Percentiles rank a stretch among this genome's conserved stretches.
Evolutionary conservation across 441 rosid species (phyloP).

Genomic region (Eruca vesicaria): DNA sequence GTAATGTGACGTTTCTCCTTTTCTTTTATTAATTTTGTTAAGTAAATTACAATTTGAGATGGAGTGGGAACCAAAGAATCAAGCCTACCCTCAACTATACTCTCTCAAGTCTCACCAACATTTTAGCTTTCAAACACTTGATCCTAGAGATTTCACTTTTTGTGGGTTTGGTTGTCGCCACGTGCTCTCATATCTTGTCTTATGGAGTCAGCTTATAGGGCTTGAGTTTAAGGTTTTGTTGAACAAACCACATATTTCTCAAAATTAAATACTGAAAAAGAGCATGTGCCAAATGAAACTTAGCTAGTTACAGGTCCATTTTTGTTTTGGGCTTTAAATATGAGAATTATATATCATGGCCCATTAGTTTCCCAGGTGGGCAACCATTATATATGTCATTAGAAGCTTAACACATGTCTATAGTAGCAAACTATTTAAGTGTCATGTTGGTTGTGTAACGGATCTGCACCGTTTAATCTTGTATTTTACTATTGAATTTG

Average conservation of each 20-base stretch:
- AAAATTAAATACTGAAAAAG: neutral
- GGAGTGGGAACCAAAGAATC: constrained; percentile 38
- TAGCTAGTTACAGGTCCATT: neutral
- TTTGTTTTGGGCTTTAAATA: neutral
- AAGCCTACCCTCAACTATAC: constrained; percentile 32
- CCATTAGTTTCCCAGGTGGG: neutral
- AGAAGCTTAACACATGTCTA: constrained; percentile 1
- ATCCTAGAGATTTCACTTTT: constrained; percentile 1
- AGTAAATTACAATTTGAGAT: neutral
- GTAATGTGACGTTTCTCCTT: constrained; percentile 33
- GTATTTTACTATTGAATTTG: constrained; percentile 19
- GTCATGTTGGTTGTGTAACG: constrained; percentile 14
- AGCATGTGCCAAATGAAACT: neutral
- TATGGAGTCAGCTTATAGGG: constrained; percentile 1
- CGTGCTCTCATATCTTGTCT: neutral
- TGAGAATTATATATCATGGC: neutral
- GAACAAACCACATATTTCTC: constrained; percentile 6
- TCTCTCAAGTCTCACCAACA: constrained; percentile 12
- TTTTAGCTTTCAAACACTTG: constrained; percentile 10
- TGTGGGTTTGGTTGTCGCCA: constrained; percentile 9
- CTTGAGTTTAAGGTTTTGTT: constrained; percentile 22
- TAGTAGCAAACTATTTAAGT: neutral
- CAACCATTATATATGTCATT: neutral
- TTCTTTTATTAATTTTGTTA: neutral
- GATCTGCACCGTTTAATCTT: neutral